Conservation (phyloP, 768 basidiomycete genomes). For the Termitomyces sp. region DNA sequence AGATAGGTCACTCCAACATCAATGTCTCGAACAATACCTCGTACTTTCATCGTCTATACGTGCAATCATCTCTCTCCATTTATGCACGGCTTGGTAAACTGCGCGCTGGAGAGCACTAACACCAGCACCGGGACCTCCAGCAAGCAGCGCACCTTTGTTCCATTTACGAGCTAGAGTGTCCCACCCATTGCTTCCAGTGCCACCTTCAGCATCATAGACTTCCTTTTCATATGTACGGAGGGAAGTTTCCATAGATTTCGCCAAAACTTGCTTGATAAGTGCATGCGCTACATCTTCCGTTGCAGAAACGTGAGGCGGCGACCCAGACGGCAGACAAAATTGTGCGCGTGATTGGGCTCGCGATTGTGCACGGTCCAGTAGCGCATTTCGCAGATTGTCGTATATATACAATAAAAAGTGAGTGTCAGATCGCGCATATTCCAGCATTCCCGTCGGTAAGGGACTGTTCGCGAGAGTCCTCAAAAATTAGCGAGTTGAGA, state of each 20-base stretch:
- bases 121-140: conserved; percentile 28
- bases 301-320: conserved; percentile 17
- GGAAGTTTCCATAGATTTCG: conserved; percentile 71
- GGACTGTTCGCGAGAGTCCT: conserved; percentile 37
- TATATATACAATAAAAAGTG: conserved; percentile 93
- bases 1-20: neutral
- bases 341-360: conserved; percentile 32
- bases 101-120: conserved; percentile 41
- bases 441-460: conserved; percentile 80
- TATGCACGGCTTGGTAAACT: conserved; percentile 69
- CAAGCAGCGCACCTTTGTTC: conserved; percentile 58
- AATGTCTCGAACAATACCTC: conserved; percentile 33
- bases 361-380: conserved; percentile 62
- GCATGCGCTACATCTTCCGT: conserved; percentile 22
- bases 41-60: conserved; percentile 85
- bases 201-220: conserved; percentile 58
- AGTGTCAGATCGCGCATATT: conserved; percentile 93
- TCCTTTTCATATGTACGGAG: conserved; percentile 67
- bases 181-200: conserved; percentile 70
- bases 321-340: conserved; percentile 21
- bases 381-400: conserved; percentile 82
- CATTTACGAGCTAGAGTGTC: conserved; percentile 73
- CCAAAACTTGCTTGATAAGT: conserved; percentile 59
- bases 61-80: conserved; percentile 77
- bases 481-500: neutral